phyloP scores from a whole-genome alignment of 2,329 filamentous ascomycete genomes.

The Cordyceps farinosa region DNA sequence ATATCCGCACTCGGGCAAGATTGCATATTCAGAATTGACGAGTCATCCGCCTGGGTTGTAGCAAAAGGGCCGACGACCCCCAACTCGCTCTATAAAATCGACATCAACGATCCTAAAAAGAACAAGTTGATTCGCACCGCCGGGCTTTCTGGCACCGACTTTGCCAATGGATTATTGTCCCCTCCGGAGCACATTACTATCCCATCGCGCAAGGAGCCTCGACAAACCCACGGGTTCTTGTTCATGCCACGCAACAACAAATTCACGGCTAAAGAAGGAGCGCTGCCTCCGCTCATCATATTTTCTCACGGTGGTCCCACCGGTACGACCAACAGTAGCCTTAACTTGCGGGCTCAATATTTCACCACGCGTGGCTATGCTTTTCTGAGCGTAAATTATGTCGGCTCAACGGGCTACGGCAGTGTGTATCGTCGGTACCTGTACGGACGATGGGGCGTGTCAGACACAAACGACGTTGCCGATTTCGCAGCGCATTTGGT shows the following conservation, averaged over 20 bases:
- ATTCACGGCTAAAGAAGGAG: conserved; percentile 35
- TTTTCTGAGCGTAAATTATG: conserved; percentile 48
- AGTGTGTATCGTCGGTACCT: conserved; percentile 47
- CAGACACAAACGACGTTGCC: conserved; percentile 49
- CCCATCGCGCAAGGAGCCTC: conserved; percentile 26
- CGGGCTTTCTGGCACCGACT: conserved; percentile 27
- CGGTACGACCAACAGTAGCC: conserved; percentile 37
- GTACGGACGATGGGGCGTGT: conserved; percentile 47
- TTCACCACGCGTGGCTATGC: conserved; percentile 54
- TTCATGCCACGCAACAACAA: conserved; percentile 47
- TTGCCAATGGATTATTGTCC: conserved; percentile 34
- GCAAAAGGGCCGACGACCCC: conserved; percentile 33
- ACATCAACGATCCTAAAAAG: conserved; percentile 25
- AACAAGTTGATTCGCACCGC: conserved; percentile 33
- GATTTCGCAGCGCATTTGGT: conserved; percentile 44
- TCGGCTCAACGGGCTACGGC: conserved; percentile 50
- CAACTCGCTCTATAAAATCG: conserved; percentile 34
- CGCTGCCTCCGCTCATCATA: conserved; percentile 47
- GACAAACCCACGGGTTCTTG: conserved; percentile 43
- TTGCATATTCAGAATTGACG: conserved; percentile 33
- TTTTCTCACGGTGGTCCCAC: conserved; percentile 52
- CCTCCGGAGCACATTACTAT: conserved; percentile 34
- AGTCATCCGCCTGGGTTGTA: conserved; percentile 36
- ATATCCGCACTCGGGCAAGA: conserved; percentile 35
- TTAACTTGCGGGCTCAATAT: conserved; percentile 46